Conservation (phyloP, 1,284 basidiomycete genomes). For the Rhizopogon parksii region DNA sequence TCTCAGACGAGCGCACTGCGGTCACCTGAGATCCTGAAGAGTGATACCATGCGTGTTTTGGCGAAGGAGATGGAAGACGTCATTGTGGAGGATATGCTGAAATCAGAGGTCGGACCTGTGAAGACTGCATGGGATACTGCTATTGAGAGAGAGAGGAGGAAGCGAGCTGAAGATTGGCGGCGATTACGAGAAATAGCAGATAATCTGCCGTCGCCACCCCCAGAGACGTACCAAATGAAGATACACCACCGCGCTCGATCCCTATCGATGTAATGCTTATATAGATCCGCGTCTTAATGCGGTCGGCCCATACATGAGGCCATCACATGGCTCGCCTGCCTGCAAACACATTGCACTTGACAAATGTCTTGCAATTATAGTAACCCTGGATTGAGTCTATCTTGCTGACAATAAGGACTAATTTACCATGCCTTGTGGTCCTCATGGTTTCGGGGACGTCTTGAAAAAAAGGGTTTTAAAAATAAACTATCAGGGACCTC, state of each 20-base stretch:
- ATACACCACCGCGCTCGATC: slow-evolving; percentile 22
- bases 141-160: slow-evolving; percentile 15
- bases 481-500: background rate
- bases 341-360: background rate
- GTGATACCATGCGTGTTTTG: slow-evolving; percentile 37
- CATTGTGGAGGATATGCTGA: slow-evolving; percentile 54
- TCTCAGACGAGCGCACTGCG: slow-evolving; percentile 27
- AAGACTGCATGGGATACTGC: slow-evolving; percentile 43
- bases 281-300: background rate
- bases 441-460: background rate
- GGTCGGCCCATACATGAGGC: background rate
- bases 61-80: slow-evolving; percentile 54
- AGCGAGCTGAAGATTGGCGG: background rate
- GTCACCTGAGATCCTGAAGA: slow-evolving; percentile 16
- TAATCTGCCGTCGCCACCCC: background rate
- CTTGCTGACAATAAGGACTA: too few species aligned
- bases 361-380: too few species aligned
- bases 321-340: background rate
- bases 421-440: background rate
- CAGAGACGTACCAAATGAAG: background rate
- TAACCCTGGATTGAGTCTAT: too few species aligned
- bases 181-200: background rate
- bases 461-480: background rate
- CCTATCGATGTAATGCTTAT: slow-evolving; percentile 18
- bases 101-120: slow-evolving; percentile 47